Conservation (phyloP, 2,329 filamentous ascomycete genomes). For the Arthrobotrys entomopaga region DNA sequence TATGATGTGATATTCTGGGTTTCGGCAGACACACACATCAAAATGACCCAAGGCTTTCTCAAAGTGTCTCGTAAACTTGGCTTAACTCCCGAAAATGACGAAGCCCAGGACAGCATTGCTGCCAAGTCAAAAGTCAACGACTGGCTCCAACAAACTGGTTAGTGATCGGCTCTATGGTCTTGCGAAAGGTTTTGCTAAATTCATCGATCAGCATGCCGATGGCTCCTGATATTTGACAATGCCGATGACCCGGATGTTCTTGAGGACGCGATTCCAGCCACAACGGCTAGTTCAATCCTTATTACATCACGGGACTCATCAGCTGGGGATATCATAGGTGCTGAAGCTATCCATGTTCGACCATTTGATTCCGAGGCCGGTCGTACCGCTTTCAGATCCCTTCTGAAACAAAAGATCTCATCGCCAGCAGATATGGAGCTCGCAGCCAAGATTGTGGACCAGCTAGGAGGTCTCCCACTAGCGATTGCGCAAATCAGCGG, state of each 20-base stretch:
- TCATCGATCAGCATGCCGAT: too few species aligned
- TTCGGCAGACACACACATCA: slow-evolving; percentile 26
- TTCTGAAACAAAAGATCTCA: slow-evolving; percentile 27
- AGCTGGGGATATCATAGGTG: slow-evolving; percentile 44
- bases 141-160: slow-evolving; percentile 56
- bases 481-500: slow-evolving; percentile 60
- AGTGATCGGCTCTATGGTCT: neutral
- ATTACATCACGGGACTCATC: slow-evolving; percentile 58
- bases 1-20: slow-evolving; percentile 59
- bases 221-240: too few species aligned
- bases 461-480: slow-evolving; percentile 60
- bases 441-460: slow-evolving; percentile 55
- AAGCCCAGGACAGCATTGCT: slow-evolving; percentile 52
- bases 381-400: slow-evolving; percentile 16
- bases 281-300: slow-evolving; percentile 49
- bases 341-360: slow-evolving; percentile 51
- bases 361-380: slow-evolving; percentile 54
- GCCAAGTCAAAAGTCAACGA: slow-evolving; percentile 58
- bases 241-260: too few species aligned
- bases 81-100: slow-evolving; percentile 34
- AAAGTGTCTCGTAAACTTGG: slow-evolving; percentile 53
- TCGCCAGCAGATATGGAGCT: slow-evolving; percentile 41
- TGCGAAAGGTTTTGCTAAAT: too few species aligned
- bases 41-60: slow-evolving; percentile 57
- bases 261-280: too few species aligned